Percentiles rank a stretch among this genome's conserved stretches.
Evolutionary conservation across 1,139 yeast species (phyloP).

Genomic region (Hansenula anomala): DNA sequence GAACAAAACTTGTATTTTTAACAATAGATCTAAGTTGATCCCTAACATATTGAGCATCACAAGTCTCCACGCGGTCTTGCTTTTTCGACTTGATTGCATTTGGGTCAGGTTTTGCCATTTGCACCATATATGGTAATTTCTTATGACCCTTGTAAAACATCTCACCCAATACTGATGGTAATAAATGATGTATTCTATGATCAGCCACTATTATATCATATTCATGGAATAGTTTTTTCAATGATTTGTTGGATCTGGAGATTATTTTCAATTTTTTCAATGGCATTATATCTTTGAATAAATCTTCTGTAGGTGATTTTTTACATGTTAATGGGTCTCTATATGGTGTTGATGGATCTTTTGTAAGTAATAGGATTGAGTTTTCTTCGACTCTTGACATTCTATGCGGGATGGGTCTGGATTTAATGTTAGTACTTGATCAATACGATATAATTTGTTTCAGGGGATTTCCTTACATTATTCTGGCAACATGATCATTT

Average conservation of each 20-base stretch:
- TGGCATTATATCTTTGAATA: constrained; percentile 53
- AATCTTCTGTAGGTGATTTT: constrained; percentile 52
- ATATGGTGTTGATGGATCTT: constrained; percentile 60
- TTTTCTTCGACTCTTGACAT: constrained; percentile 42
- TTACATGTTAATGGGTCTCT: constrained; percentile 41
- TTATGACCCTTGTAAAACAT: constrained; percentile 53
- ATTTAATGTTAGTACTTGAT: constrained; percentile 1
- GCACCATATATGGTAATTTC: constrained; percentile 61
- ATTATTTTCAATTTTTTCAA: constrained; percentile 49
- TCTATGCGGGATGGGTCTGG: constrained; percentile 45
- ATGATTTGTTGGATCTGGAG: constrained; percentile 38
- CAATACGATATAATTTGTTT: constrained; percentile 46
- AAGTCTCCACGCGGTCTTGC: constrained; percentile 40
- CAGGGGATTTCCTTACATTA: constrained; percentile 29
- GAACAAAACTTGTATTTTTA: constrained; percentile 54
- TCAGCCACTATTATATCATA: constrained; percentile 66
- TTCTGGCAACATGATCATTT: constrained; percentile 60
- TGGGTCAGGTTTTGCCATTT: constrained; percentile 52
- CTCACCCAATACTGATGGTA: constrained; percentile 52
- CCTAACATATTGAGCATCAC: constrained; percentile 57
- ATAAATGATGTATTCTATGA: constrained; percentile 52
- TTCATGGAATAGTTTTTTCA: constrained; percentile 47
- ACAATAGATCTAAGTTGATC: constrained; percentile 59
- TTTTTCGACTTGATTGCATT: constrained; percentile 21
- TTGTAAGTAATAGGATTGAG: constrained; percentile 56